Conservation (phyloP, 805 yeast species). For the Metschnikowia kunwiensis region DNA sequence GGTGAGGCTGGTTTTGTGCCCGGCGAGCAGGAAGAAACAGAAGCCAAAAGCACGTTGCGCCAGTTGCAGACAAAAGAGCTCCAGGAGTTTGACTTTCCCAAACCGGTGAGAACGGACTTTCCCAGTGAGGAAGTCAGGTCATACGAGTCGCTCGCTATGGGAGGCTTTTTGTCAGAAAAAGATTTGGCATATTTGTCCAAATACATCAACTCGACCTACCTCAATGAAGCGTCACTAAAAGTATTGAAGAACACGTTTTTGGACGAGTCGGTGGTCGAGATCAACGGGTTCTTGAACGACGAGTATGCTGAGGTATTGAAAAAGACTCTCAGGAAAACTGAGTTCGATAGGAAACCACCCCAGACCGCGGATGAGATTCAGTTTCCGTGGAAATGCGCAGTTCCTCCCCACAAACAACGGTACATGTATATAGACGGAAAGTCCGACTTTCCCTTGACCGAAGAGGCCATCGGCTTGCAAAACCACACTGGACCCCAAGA, state of each 20-base stretch:
- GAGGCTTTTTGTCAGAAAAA: constrained; percentile 16
- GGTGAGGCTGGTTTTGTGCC: constrained; percentile 84
- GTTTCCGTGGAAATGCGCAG: constrained; percentile 84
- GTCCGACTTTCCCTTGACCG: constrained; percentile 32
- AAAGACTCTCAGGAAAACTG: constrained; percentile 50
- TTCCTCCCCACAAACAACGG: constrained; percentile 92
- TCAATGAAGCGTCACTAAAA: constrained; percentile 28
- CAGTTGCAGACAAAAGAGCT: constrained; percentile 73
- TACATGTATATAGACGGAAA: constrained; percentile 78
- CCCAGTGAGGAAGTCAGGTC: constrained; percentile 37
- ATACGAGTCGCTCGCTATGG: constrained; percentile 18
- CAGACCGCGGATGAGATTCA: constrained; percentile 48
- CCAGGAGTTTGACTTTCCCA: constrained; percentile 81
- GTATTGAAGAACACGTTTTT: constrained; percentile 51
- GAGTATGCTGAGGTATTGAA: constrained; percentile 49
- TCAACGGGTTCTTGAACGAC: constrained; percentile 58
- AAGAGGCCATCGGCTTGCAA: constrained; percentile 27
- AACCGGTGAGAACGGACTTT: constrained; percentile 48
- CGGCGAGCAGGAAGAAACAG: constrained; percentile 80
- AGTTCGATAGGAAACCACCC: constrained; percentile 63
- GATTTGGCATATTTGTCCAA: constrained; percentile 51
- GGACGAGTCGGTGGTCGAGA: constrained; percentile 67
- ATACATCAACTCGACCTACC: constrained; percentile 55
- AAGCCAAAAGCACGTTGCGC: constrained; percentile 71
- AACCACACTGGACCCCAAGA: constrained; percentile 47